Base-by-base conservation (phyloP, 441 rosid genomes). In the Metrosideros polymorpha region DNA sequence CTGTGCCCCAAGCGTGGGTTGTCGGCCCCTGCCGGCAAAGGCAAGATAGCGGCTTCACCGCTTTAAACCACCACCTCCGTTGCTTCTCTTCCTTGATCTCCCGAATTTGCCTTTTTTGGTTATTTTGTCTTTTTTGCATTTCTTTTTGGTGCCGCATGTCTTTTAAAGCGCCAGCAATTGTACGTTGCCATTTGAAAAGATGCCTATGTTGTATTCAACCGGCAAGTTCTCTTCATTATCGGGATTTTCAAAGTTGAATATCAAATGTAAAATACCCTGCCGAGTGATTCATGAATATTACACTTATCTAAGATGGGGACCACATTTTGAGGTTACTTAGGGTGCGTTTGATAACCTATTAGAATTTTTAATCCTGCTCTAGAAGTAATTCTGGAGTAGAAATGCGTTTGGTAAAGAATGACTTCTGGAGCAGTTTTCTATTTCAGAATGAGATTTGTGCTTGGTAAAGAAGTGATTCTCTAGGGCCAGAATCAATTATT, bases 11-110 rank as follows among this genome's bases (percentile, higher is more conserved):
- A 59, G 35, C 71, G 0, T 29, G 18, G 52, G 52, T 4, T 50
- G 18, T 14, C 52, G 2, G 3, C 6, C 39, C 10, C 30, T 1
- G 12, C 0, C 15, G 6, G 24, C 42, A 35, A 61, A 61, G 42
- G 24, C 9, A 39, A 61, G 75, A 2, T 30, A 17, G 75, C 3
- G 4, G 39, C 39, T 59, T 59, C 71, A 7, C 10, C 18, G 10
- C 71, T 59, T 59, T 29, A 4, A 8, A 12, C 6, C 42, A 61
- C 75, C 75, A 29, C 3, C 6, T 30, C 24, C 1, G 29, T 17
- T 9, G 24, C 24, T 61, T 61, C 1, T 61, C 24, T 57, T 57
- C 66, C 19, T 57, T 57, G 0, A n/a, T 57, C 32, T 57, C 18
- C 32, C 5, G 2, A 57, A 12, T 57, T n/a, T n/a, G n/a, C n/a